A percentile compares a stretch with the other conserved stretches of the same genome.
These are phyloP conservation scores for Colletotrichum sublineola DNA, from an alignment of 2,329 filamentous ascomycete genomes.

Conservation along the genomic window DNA sequence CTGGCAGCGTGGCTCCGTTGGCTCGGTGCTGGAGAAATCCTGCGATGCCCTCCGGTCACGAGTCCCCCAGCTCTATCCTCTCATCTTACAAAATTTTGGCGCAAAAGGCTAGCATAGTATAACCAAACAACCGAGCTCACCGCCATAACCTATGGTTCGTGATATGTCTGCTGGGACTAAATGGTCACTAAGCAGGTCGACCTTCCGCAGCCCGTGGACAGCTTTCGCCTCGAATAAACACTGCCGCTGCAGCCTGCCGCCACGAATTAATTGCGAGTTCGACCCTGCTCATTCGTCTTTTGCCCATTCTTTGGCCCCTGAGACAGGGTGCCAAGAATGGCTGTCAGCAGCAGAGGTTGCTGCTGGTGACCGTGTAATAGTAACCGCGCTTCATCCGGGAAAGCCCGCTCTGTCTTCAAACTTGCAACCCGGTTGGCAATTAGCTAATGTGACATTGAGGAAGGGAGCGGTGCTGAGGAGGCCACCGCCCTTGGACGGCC, in stretches of 20 bases:
- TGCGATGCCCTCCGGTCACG: background rate
- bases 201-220: background rate
- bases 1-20: background rate
- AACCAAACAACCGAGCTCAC: background rate
- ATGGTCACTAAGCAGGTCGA: constrained; percentile 2
- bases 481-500: background rate
- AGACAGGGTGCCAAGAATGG: too few relatives aligned
- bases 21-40: background rate
- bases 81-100: background rate
- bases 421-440: background rate
- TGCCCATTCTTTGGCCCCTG: background rate
- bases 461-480: background rate
- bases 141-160: background rate
- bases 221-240: background rate
- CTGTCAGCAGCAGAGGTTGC: background rate
- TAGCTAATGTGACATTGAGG: background rate
- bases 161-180: constrained; percentile 19
- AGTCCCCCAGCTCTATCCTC: background rate
- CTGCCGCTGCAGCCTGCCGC: background rate
- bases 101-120: background rate
- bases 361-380: background rate
- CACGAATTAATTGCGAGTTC: background rate
- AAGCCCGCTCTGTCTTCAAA: background rate
- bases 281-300: background rate
- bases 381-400: background rate